A percentile compares a stretch with the other conserved stretches of the same genome.
phyloP scores from a whole-genome alignment of 805 yeast species.

The Starmerella powellii region DNA sequence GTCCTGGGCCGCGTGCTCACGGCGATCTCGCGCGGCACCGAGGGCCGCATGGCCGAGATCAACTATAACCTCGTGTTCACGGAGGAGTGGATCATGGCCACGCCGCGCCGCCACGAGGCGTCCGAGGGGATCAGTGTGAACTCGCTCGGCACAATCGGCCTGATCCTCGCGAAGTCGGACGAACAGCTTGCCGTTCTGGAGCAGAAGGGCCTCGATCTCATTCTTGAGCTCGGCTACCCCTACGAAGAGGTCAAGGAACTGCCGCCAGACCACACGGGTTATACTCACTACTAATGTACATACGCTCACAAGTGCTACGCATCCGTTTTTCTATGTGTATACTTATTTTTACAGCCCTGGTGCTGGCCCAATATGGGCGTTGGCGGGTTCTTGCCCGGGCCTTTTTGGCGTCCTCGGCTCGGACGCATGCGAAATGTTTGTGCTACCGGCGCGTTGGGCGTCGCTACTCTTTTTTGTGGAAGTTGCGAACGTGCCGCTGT shows the following conservation, averaged over 20 bases:
- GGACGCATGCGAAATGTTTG: too few relatives aligned
- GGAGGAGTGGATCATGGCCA: slow-evolving; percentile 66
- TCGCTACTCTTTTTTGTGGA: slow-evolving; percentile 4
- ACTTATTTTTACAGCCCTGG: too few relatives aligned
- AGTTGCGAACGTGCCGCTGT: slow-evolving; percentile 13
- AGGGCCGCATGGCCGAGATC: slow-evolving; percentile 29
- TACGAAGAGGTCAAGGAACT: slow-evolving; percentile 19
- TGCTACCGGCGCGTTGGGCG: too few relatives aligned
- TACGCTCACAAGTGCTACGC: not conserved
- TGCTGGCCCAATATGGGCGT: too few relatives aligned
- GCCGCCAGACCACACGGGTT: slow-evolving; percentile 18
- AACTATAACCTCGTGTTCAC: slow-evolving; percentile 79
- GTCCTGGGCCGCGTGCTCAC: slow-evolving; percentile 39
- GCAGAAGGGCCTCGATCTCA: slow-evolving; percentile 12
- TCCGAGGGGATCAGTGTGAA: slow-evolving; percentile 50
- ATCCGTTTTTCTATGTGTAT: too few relatives aligned
- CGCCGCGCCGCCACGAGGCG: slow-evolving; percentile 49
- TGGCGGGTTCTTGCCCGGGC: too few relatives aligned
- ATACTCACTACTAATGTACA: slow-evolving; percentile 16
- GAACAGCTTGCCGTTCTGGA: slow-evolving; percentile 28
- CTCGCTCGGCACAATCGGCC: slow-evolving; percentile 68
- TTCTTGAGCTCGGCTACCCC: slow-evolving; percentile 20
- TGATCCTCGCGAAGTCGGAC: slow-evolving; percentile 61
- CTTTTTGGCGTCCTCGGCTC: too few relatives aligned
- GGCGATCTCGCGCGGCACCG: slow-evolving; percentile 47